phyloP scores from a whole-genome alignment of 2,329 filamentous ascomycete species.

The Penicillium sp. region DNA sequence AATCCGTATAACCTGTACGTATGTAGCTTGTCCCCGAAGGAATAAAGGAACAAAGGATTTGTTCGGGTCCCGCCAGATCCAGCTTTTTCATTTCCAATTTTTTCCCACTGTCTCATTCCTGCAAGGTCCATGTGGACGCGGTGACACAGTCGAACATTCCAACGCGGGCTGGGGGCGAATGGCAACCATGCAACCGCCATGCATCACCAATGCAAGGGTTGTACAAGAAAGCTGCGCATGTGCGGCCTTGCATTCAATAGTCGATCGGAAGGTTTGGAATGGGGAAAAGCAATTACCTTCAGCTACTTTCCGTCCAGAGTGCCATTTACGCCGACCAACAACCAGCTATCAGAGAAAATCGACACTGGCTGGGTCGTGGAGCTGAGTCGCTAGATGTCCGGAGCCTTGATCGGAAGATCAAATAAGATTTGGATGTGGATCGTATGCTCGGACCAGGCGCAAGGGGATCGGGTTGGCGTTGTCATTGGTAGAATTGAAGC shows the following conservation, averaged over 20 bases:
- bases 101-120: conserved; percentile 3
- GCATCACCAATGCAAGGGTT: conserved; percentile 17
- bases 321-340: neutral
- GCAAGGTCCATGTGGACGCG: conserved; percentile 12
- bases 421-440: neutral
- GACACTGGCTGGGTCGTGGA: neutral
- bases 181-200: conserved; percentile 18
- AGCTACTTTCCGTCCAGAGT: neutral
- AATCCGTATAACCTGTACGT: too few species aligned
- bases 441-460: neutral
- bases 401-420: neutral
- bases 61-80: neutral
- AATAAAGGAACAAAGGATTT: neutral
- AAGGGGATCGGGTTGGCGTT: neutral
- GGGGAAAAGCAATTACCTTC: neutral
- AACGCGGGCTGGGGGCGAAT: conserved; percentile 3
- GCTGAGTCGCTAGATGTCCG: neutral
- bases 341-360: too few species aligned
- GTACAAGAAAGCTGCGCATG: conserved; percentile 6
- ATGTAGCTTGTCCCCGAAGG: neutral
- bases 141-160: conserved; percentile 13
- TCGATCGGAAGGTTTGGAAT: neutral
- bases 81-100: neutral
- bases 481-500: neutral
- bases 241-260: conserved; percentile 8